Percentiles rank a stretch among this genome's conserved stretches.
Evolutionary conservation across 805 yeast genomes (phyloP).

Genomic region (Yarrowia keelungensis): DNA sequence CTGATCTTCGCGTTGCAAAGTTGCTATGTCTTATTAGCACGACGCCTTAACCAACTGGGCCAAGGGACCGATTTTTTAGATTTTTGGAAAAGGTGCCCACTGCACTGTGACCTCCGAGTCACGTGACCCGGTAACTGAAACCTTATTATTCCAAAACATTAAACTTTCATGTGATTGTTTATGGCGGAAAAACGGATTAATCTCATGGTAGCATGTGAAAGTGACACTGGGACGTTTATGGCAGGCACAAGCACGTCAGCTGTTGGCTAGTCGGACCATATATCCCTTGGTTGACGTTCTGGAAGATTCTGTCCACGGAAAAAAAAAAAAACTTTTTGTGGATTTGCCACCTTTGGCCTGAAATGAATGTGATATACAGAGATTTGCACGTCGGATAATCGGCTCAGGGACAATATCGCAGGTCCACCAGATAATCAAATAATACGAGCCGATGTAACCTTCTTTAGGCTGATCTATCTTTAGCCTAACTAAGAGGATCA

Average conservation of each 20-base stretch:
- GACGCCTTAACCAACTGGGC: slow-evolving; percentile 39
- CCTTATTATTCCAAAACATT: not conserved
- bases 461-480: not conserved
- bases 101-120: not conserved
- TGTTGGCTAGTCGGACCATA: too few relatives aligned
- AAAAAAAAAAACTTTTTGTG: too few relatives aligned
- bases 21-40: slow-evolving; percentile 35
- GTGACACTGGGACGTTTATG: not conserved
- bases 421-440: not conserved
- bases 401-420: not conserved
- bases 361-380: not conserved
- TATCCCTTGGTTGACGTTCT: too few relatives aligned
- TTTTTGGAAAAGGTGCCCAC: not conserved
- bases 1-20: slow-evolving; percentile 55
- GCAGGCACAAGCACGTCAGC: not conserved
- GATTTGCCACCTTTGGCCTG: not conserved
- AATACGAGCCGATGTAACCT: slow-evolving; percentile 9
- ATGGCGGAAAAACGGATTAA: slow-evolving; percentile 5
- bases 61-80: slow-evolving; percentile 19
- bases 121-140: slow-evolving; percentile 1
- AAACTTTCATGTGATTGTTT: not conserved
- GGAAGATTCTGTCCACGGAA: too few relatives aligned
- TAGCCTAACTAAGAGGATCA: too few relatives aligned
- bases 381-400: not conserved
- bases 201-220: slow-evolving; percentile 1